phyloP scores from a whole-genome alignment of 768 basidiomycete species.

The Leccinum boreale region DNA sequence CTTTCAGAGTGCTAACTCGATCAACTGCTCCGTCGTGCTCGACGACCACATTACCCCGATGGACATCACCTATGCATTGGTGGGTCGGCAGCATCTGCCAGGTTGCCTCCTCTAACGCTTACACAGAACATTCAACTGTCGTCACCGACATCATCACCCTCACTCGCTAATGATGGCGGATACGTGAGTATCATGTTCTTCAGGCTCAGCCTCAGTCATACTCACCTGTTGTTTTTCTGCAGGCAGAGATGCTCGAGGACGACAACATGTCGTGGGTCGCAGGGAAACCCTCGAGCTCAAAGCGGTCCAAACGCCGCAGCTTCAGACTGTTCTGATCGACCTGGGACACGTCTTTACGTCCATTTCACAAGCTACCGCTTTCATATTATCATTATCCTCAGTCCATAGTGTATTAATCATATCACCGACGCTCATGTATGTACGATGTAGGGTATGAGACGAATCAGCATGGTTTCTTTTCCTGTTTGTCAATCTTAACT shows the following conservation, averaged over 20 bases:
- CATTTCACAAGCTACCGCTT: not conserved
- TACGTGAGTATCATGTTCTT: constrained; percentile 13
- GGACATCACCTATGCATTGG: constrained; percentile 21
- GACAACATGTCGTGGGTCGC: constrained; percentile 29
- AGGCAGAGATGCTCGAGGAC: constrained; percentile 29
- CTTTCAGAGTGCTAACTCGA: constrained; percentile 20
- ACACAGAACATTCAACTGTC: constrained; percentile 8
- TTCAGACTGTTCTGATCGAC: constrained; percentile 10
- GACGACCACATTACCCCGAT: constrained; percentile 15
- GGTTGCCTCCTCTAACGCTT: not conserved
- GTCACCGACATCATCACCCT: constrained; percentile 6
- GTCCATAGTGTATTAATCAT: constrained; percentile 1
- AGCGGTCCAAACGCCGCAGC: constrained; percentile 6
- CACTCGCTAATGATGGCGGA: not conserved
- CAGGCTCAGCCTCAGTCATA: not conserved
- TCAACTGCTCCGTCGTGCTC: constrained; percentile 10
- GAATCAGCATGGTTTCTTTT: not conserved
- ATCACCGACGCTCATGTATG: constrained; percentile 1
- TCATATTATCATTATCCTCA: constrained; percentile 2
- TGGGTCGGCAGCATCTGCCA: constrained; percentile 7
- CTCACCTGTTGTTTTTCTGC: not conserved
- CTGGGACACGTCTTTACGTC: not conserved
- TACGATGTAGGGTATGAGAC: constrained; percentile 10
- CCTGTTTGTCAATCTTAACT: not conserved
- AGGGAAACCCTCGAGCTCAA: constrained; percentile 2